Evolutionary conservation across 495 filamentous ascomycete species (phyloP), one percentile per base, ranked within the genome.

Genomic region (Clavariopsis aquatica): DNA sequence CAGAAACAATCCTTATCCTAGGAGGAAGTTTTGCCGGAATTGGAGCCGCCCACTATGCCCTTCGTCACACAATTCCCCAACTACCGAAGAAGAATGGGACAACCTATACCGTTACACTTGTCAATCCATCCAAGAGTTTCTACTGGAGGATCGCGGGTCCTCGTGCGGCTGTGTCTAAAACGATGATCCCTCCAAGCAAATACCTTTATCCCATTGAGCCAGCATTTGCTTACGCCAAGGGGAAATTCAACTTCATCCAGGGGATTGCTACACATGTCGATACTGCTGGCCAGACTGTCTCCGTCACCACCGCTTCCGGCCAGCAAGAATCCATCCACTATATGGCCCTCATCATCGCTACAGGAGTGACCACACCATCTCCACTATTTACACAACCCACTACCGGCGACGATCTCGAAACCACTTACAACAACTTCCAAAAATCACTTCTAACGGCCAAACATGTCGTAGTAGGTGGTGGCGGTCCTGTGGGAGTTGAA

Each of bases 401-500:
- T 0, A 80, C 84, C 10, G 65, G 72, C 2, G 77, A 84, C 9
- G 71, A 66, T 0, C 75, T 74, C 0, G 65, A 72, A 51, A 63
- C 73, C n/a, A 72, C 66, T 27, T 57, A 53, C 49, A 57, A 62
- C 17, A 24, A 26, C 49, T 68, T 66, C 29, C 81, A 82, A 49
- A 57, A 78, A 9, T 46, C 69, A 20, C 80, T 90, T 53, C 64
- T 75, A 3, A 62, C 38, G 1, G 87, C 87, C 22, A 81, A 83
- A 52, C 80, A 75, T 22, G 84, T 92, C 59, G 70, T 83, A 29
- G 77, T 84, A 52, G 75, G 73, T 6, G 90, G 90, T 29, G 89
- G 79, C 0, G 90, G 90, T 0, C 76, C 85, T 3, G 83, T 88
- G 1, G 89, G 87, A 12, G 81, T 91, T 46, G 82, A 85, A 59